Conservation (phyloP, 2,329 filamentous ascomycete genomes). For the Lachnellula occidentalis region DNA sequence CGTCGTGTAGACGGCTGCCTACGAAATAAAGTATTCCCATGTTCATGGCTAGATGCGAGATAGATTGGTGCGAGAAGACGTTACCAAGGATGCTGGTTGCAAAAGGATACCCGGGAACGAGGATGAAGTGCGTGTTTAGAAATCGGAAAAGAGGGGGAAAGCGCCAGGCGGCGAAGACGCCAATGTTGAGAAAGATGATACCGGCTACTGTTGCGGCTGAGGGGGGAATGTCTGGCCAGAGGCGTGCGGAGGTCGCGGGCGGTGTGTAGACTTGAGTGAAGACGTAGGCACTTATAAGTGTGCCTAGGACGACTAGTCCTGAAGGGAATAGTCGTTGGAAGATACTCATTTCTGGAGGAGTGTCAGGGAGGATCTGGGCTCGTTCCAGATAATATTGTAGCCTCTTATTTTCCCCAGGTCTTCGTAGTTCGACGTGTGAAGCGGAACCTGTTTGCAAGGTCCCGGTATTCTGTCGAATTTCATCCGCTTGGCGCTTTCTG, state of each 20-base stretch:
- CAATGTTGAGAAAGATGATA: conserved; percentile 55
- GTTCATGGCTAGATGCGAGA: conserved; percentile 58
- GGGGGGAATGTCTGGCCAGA: conserved; percentile 57
- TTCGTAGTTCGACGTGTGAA: conserved; percentile 24
- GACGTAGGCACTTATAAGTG: conserved; percentile 39
- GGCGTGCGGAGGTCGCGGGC: conserved; percentile 41
- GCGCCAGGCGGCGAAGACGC: conserved; percentile 55
- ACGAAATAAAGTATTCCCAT: conserved; percentile 61
- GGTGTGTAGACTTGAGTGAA: conserved; percentile 48
- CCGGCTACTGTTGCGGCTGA: conserved; percentile 58
- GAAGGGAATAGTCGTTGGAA: conserved; percentile 53
- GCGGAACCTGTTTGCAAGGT: conserved; percentile 17
- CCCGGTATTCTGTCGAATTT: conserved; percentile 25
- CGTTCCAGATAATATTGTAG: conserved; percentile 33
- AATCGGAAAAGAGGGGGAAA: conserved; percentile 58
- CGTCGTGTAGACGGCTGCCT: conserved; percentile 62
- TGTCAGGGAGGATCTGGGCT: conserved; percentile 45
- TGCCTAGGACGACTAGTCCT: conserved; percentile 41
- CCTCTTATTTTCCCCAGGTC: conserved; percentile 23
- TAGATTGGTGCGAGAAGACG: conserved; percentile 62
- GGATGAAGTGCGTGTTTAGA: conserved; percentile 64
- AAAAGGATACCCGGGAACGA: conserved; percentile 59
- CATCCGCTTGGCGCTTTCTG: conserved; percentile 37
- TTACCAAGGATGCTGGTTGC: conserved; percentile 57
- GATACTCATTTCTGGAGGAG: conserved; percentile 45